These are phyloP conservation scores for Primulina tabacum DNA, from an alignment of 257 asterid species.

Conservation along the genomic window DNA sequence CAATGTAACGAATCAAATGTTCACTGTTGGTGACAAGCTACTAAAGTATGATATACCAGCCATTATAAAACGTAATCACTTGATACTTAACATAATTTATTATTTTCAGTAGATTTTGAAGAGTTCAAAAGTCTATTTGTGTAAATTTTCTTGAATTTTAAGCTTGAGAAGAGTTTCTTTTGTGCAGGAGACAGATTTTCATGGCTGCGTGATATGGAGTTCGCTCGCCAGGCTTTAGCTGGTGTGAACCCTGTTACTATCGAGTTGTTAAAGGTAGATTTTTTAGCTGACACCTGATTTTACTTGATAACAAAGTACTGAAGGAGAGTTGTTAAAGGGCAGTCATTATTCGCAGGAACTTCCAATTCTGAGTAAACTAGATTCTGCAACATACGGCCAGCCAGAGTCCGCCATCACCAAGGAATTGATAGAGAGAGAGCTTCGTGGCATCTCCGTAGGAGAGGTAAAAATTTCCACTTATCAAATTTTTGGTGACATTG, in stretches of 20 bases:
- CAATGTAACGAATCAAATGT: conserved; percentile 36
- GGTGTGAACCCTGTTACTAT: conserved; percentile 84
- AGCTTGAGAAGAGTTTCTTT: not conserved
- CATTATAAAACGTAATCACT: conserved; percentile 55
- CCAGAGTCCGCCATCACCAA: conserved; percentile 74
- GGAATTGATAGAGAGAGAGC: conserved; percentile 63
- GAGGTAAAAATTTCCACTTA: conserved; percentile 38
- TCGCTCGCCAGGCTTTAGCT: conserved; percentile 81
- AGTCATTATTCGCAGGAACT: conserved; percentile 50
- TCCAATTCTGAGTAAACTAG: conserved; percentile 76
- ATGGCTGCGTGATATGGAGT: conserved; percentile 83
- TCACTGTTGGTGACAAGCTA: conserved; percentile 60
- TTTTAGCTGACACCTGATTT: conserved; percentile 15
- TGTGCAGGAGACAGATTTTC: conserved; percentile 75
- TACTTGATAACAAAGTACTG: conserved; percentile 11
- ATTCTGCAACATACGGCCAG: conserved; percentile 70
- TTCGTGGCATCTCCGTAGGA: conserved; percentile 58
- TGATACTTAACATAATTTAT: conserved; percentile 12
- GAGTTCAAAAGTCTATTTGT: not conserved
- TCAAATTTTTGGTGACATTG: not conserved
- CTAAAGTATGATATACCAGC: conserved; percentile 81
- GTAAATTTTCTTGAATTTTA: not conserved
- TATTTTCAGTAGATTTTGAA: not conserved
- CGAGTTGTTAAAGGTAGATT: conserved; percentile 60
- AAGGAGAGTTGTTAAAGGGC: conserved; percentile 7